phyloP scores from a whole-genome alignment of 1,284 basidiomycete species.

The Sanghuangporus weigelae region DNA sequence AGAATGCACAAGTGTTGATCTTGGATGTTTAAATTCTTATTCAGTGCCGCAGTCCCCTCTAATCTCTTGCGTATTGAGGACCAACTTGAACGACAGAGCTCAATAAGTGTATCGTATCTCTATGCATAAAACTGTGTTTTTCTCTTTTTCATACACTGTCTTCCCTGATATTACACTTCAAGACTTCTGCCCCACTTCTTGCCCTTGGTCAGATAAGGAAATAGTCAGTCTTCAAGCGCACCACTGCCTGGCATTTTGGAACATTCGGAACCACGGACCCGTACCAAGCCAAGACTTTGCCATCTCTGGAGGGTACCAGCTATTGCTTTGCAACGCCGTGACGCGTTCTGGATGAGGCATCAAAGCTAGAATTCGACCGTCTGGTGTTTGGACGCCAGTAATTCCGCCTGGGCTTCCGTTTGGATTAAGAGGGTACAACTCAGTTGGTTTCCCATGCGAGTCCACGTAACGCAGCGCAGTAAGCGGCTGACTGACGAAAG shows the following conservation, averaged over 20 bases:
- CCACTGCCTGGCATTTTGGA: slow-evolving; percentile 78
- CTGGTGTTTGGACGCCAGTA: slow-evolving; percentile 81
- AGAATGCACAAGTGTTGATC: too few species aligned
- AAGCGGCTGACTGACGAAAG: slow-evolving; percentile 46
- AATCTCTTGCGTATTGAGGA: too few species aligned
- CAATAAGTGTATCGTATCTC: too few species aligned
- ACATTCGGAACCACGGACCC: slow-evolving; percentile 94
- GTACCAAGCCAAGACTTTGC: slow-evolving; percentile 56
- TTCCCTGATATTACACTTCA: background rate
- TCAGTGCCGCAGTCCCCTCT: too few species aligned
- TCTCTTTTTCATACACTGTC: background rate
- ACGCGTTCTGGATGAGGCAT: slow-evolving; percentile 97
- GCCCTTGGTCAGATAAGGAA: background rate
- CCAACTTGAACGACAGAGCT: too few species aligned
- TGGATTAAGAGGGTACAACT: slow-evolving; percentile 88
- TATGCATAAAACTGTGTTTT: too few species aligned
- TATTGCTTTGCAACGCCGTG: slow-evolving; percentile 72
- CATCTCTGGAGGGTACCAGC: slow-evolving; percentile 71
- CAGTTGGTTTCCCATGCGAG: slow-evolving; percentile 57
- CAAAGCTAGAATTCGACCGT: slow-evolving; percentile 86
- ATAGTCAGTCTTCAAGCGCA: slow-evolving; percentile 18
- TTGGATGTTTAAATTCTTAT: too few species aligned
- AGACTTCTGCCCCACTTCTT: background rate
- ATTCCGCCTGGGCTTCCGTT: slow-evolving; percentile 89
- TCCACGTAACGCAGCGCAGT: slow-evolving; percentile 79